Conservation (phyloP, 2,329 filamentous ascomycete species). For the Cadophora malorum region DNA sequence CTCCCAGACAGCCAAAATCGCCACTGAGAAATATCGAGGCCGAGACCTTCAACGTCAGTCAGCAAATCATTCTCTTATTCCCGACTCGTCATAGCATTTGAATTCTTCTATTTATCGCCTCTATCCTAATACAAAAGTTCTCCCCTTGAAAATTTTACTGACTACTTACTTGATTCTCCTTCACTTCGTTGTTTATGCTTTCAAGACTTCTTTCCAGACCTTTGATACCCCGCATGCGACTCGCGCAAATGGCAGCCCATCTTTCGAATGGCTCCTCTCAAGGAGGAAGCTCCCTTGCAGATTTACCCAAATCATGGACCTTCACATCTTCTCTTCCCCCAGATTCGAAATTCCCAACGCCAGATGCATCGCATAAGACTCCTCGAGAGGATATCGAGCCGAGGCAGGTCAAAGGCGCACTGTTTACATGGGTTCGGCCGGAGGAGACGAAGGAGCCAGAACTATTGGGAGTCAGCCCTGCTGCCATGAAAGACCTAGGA, state of each 20-base stretch:
- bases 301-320: slow-evolving; percentile 69
- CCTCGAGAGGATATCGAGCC: slow-evolving; percentile 79
- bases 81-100: slow-evolving; percentile 21
- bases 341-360: slow-evolving; percentile 80
- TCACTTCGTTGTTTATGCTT: slow-evolving; percentile 39
- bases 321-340: slow-evolving; percentile 73
- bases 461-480: slow-evolving; percentile 79
- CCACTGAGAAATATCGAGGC: slow-evolving; percentile 25
- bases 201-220: slow-evolving; percentile 38
- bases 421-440: slow-evolving; percentile 91
- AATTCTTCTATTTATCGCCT: background rate
- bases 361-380: slow-evolving; percentile 79
- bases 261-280: slow-evolving; percentile 43
- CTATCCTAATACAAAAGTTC: background rate
- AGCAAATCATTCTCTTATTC: slow-evolving; percentile 23
- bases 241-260: slow-evolving; percentile 54
- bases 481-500: slow-evolving; percentile 81
- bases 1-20: background rate
- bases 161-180: background rate
- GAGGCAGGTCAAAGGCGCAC: slow-evolving; percentile 80
- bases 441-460: slow-evolving; percentile 75
- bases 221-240: slow-evolving; percentile 46
- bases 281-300: slow-evolving; percentile 50
- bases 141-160: background rate
- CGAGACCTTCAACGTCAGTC: slow-evolving; percentile 27